A percentile compares a stretch with the other conserved stretches of the same genome.
phyloP scores from a whole-genome alignment of 2,329 filamentous ascomycete genomes.

The Xylaria arbuscula region DNA sequence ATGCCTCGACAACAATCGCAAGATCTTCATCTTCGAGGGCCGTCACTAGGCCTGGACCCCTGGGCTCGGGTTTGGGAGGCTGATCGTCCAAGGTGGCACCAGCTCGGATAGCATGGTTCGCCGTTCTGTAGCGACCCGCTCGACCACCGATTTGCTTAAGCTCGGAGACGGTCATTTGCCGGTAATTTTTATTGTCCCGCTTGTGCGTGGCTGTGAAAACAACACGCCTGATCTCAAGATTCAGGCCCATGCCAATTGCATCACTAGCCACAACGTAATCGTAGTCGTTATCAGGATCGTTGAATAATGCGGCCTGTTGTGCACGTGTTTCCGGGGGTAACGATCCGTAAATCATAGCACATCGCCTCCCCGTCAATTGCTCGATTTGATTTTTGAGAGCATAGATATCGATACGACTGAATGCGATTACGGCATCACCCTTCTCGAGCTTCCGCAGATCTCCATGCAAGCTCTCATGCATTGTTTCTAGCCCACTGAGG shows the following conservation, averaged over 20 bases:
- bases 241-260: conserved; percentile 97
- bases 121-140: conserved; percentile 85
- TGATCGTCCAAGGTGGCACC: conserved; percentile 33
- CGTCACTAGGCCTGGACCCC: conserved; percentile 76
- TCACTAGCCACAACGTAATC: conserved; percentile 94
- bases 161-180: conserved; percentile 75
- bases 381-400: conserved; percentile 83
- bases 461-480: conserved; percentile 70
- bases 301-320: conserved; percentile 91
- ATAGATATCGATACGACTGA: conserved; percentile 86
- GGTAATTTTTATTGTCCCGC: conserved; percentile 69
- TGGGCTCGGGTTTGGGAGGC: conserved; percentile 38
- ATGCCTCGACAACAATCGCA: conserved; percentile 67
- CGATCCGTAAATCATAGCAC: conserved; percentile 92
- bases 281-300: conserved; percentile 94
- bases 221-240: conserved; percentile 89
- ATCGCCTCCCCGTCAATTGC: conserved; percentile 77
- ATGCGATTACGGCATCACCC: conserved; percentile 90
- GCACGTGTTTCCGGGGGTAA: conserved; percentile 92
- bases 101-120: conserved; percentile 63
- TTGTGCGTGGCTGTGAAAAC: conserved; percentile 86
- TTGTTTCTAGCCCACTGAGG: conserved; percentile 79
- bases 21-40: conserved; percentile 80
- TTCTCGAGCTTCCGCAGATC: conserved; percentile 77
- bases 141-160: conserved; percentile 95